These are phyloP conservation scores for Penicillium coffeae DNA, from an alignment of 495 filamentous ascomycete species.

Conservation along the genomic window DNA sequence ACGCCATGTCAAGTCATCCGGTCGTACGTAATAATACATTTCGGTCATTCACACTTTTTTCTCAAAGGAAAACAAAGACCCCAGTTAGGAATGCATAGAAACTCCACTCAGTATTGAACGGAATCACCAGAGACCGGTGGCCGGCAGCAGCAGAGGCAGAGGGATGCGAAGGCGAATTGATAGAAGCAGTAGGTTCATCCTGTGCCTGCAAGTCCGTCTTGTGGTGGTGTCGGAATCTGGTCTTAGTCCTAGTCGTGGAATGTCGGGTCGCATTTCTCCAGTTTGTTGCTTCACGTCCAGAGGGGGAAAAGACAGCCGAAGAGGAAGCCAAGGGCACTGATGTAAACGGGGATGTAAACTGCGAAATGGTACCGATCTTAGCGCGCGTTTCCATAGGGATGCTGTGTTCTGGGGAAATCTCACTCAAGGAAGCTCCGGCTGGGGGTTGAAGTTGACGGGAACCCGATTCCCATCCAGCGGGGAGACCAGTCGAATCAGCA, in stretches of 20 bases:
- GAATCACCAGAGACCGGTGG: conserved; percentile 1
- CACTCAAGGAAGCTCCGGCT: conserved; percentile 46
- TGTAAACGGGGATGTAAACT: conserved; percentile 51
- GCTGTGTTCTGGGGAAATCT: conserved; percentile 32
- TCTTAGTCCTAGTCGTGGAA: conserved; percentile 3
- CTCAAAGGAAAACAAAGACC: conserved; percentile 18
- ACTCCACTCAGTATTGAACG: conserved; percentile 7
- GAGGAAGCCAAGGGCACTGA: conserved; percentile 42
- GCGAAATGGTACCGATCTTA: conserved; percentile 8
- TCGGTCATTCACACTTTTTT: conserved; percentile 1
- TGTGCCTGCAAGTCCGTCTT: neutral
- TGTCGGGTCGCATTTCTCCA: conserved; percentile 7
- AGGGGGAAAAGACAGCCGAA: conserved; percentile 44
- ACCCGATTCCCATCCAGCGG: conserved; percentile 68
- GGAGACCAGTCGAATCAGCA: conserved; percentile 48
- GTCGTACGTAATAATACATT: conserved; percentile 27
- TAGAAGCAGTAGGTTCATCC: neutral
- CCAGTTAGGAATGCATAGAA: conserved; percentile 19
- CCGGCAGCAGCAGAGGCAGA: conserved; percentile 20
- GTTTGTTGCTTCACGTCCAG: conserved; percentile 35
- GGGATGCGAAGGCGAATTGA: conserved; percentile 1
- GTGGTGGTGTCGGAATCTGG: neutral
- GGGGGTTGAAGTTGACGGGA: conserved; percentile 57
- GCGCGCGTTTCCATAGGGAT: conserved; percentile 9
- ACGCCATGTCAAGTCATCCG: conserved; percentile 17